Conservation (phyloP, 805 yeast genomes). For the Starmerella apicola region DNA sequence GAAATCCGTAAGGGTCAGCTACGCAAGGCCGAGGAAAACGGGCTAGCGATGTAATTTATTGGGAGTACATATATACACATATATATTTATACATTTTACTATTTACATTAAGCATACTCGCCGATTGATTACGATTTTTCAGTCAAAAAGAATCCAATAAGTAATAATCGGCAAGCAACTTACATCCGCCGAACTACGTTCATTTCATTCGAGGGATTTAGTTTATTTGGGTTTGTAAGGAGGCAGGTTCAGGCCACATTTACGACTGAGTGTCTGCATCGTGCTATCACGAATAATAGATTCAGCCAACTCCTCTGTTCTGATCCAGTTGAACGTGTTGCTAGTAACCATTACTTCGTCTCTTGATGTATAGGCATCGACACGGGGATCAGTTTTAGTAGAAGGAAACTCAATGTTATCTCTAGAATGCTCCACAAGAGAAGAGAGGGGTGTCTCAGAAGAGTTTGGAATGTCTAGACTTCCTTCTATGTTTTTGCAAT, state of each 20-base stretch:
- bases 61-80: too few species aligned
- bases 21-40: slow-evolving; percentile 12
- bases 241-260: slow-evolving; percentile 14
- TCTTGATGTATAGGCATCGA: slow-evolving; percentile 22
- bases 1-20: slow-evolving; percentile 16
- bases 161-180: too few species aligned
- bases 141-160: too few species aligned
- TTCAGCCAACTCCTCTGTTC: slow-evolving; percentile 15
- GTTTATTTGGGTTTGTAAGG: background rate
- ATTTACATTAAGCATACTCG: too few species aligned
- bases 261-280: slow-evolving; percentile 5
- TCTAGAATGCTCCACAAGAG: slow-evolving; percentile 18
- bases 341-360: slow-evolving; percentile 11
- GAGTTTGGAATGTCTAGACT: slow-evolving; percentile 4
- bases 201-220: too few species aligned
- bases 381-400: slow-evolving; percentile 20
- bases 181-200: too few species aligned
- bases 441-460: slow-evolving; percentile 7
- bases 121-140: too few species aligned
- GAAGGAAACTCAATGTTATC: slow-evolving; percentile 17
- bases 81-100: too few species aligned
- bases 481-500: slow-evolving; percentile 14
- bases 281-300: slow-evolving; percentile 18
- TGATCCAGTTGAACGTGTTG: slow-evolving; percentile 14
- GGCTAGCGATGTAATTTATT: too few species aligned